These are phyloP conservation scores for Stagonosporopsis vannaccii DNA, from an alignment of 2,329 filamentous ascomycete species.

Conservation along the genomic window DNA sequence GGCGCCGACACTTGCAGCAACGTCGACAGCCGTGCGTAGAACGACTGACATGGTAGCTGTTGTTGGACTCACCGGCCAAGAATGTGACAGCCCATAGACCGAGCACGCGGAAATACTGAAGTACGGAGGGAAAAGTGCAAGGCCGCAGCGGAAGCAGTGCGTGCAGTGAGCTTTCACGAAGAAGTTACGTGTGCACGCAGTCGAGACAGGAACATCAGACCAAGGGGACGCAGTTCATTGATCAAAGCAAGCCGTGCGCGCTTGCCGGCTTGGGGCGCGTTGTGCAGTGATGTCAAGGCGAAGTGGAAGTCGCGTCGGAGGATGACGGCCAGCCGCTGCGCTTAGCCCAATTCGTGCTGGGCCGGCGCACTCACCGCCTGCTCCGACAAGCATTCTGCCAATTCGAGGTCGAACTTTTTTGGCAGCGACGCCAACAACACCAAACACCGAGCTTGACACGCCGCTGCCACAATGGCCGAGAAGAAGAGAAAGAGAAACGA, in stretches of 20 bases:
- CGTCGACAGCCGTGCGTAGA: conserved; percentile 34
- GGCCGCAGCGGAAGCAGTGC: background rate
- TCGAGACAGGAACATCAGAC: background rate
- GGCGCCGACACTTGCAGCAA: conserved; percentile 32
- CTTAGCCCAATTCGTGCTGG: background rate
- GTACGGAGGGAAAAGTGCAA: background rate
- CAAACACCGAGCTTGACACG: conserved; percentile 7
- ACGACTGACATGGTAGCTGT: conserved; percentile 27
- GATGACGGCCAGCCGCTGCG: background rate
- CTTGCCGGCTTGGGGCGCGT: conserved; percentile 7
- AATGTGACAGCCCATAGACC: background rate
- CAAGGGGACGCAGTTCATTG: background rate
- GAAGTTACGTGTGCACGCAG: background rate
- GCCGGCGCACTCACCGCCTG: background rate
- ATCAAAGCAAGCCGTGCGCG: background rate
- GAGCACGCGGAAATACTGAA: background rate
- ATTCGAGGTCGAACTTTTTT: conserved; percentile 39
- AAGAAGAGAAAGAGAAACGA: conserved; percentile 51
- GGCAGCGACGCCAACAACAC: conserved; percentile 17
- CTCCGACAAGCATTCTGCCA: conserved; percentile 3
- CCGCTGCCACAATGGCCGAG: conserved; percentile 38
- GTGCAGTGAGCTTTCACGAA: background rate
- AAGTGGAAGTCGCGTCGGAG: conserved; percentile 9
- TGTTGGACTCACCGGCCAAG: background rate
- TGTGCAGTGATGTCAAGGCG: conserved; percentile 9